Evolutionary conservation across 129 eudicot species (phyloP).

Genomic region (Flaveria trinervia): DNA sequence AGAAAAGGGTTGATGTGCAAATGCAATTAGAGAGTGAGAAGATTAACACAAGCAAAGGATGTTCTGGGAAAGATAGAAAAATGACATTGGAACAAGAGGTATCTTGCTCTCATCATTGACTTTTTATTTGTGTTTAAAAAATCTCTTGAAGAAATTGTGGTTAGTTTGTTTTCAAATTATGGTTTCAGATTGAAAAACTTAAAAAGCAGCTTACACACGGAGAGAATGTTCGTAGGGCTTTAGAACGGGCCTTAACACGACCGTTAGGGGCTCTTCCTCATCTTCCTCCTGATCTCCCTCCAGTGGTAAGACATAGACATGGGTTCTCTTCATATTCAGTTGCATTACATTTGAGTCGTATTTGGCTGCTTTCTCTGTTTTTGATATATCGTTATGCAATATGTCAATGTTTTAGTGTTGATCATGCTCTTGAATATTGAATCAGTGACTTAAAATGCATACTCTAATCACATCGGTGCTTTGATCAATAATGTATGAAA

Average conservation of each 20-base stretch:
- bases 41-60: conserved; percentile 34
- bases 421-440: neutral
- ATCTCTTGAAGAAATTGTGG: neutral
- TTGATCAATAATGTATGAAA: too few species aligned
- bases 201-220: conserved; percentile 71
- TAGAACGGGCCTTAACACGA: conserved; percentile 70
- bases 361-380: neutral
- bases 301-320: conserved; percentile 23
- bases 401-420: neutral
- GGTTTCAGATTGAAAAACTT: conserved; percentile 67
- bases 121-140: neutral
- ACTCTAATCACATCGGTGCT: too few species aligned
- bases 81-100: conserved; percentile 77
- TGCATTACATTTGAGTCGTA: neutral
- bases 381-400: neutral
- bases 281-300: conserved; percentile 79
- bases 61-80: conserved; percentile 51
- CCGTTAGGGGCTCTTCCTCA: conserved; percentile 75
- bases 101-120: conserved; percentile 16
- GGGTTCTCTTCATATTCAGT: conserved; percentile 1
- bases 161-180: neutral
- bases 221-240: conserved; percentile 75
- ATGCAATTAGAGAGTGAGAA: conserved; percentile 45
- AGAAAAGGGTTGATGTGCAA: conserved; percentile 42
- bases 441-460: neutral